Conservation (phyloP, 2,329 filamentous ascomycete species). For the Nannizziopsis arthrosporioides region DNA sequence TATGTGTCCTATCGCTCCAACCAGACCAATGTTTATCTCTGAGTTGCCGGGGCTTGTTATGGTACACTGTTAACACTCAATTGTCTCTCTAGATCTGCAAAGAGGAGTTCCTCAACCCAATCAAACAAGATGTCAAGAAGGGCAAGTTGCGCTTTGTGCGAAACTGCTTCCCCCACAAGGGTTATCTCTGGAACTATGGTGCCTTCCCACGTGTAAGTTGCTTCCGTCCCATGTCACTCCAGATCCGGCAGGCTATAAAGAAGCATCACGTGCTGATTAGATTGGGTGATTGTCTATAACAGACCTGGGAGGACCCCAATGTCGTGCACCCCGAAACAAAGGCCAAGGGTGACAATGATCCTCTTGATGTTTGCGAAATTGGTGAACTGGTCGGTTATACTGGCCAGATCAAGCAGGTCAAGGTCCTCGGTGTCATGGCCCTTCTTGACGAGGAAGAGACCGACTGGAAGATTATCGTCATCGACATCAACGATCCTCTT, state of each 20-base stretch:
- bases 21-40: too few species aligned
- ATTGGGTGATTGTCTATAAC: conserved; percentile 13
- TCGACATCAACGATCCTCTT: conserved; percentile 94
- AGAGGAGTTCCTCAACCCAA: conserved; percentile 94
- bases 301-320: conserved; percentile 99
- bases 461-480: conserved; percentile 99
- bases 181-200: conserved; percentile 99
- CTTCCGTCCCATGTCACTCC: background rate
- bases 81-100: conserved; percentile 68
- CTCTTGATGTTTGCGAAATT: conserved; percentile 98
- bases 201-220: conserved; percentile 83
- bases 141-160: conserved; percentile 98
- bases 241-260: background rate
- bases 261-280: conserved; percentile 8
- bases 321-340: conserved; percentile 95
- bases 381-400: conserved; percentile 93
- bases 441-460: conserved; percentile 99
- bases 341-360: conserved; percentile 98
- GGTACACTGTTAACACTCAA: background rate
- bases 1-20: conserved; percentile 36
- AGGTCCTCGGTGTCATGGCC: conserved; percentile 98
- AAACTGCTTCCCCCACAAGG: conserved; percentile 99
- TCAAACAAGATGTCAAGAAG: conserved; percentile 99
- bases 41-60: background rate
- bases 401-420: conserved; percentile 98